Percentiles rank a stretch among this genome's conserved stretches.
Evolutionary conservation across 805 yeast species (phyloP).

Genomic region (Diddensiella caesifluorescens): DNA sequence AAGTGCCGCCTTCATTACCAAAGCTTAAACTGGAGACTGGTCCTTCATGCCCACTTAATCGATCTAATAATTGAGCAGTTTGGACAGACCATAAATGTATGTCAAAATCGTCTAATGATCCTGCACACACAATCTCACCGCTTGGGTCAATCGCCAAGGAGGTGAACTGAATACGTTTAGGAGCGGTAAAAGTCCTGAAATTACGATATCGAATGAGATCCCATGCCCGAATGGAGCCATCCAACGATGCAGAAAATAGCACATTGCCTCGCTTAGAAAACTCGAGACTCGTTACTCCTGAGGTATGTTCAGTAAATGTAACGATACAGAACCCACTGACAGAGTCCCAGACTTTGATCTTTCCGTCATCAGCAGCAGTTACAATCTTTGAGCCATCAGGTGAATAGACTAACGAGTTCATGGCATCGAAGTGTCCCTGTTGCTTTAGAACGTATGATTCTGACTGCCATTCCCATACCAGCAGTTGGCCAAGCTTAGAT

Average conservation of each 20-base stretch:
- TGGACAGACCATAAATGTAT: constrained; percentile 97
- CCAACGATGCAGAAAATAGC: constrained; percentile 82
- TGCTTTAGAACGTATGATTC: constrained; percentile 93
- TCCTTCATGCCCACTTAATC: constrained; percentile 89
- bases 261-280: constrained; percentile 91
- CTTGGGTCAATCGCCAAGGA: constrained; percentile 93
- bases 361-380: constrained; percentile 95
- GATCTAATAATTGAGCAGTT: constrained; percentile 84
- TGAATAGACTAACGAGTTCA: constrained; percentile 78
- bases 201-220: constrained; percentile 89
- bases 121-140: constrained; percentile 95
- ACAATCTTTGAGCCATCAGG: constrained; percentile 92
- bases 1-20: constrained; percentile 59
- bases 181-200: constrained; percentile 90
- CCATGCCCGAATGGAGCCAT: constrained; percentile 98
- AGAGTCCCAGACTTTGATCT: constrained; percentile 94
- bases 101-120: constrained; percentile 82
- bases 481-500: constrained; percentile 78
- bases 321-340: constrained; percentile 86
- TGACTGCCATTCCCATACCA: constrained; percentile 98
- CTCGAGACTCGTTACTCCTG: constrained; percentile 81
- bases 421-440: constrained; percentile 93
- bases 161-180: constrained; percentile 80
- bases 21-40: constrained; percentile 86
- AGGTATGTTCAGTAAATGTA: constrained; percentile 85